Percentiles rank a stretch among this genome's conserved stretches.
phyloP scores from a whole-genome alignment of 1,284 basidiomycete genomes.

The Wolfiporia cocos region DNA sequence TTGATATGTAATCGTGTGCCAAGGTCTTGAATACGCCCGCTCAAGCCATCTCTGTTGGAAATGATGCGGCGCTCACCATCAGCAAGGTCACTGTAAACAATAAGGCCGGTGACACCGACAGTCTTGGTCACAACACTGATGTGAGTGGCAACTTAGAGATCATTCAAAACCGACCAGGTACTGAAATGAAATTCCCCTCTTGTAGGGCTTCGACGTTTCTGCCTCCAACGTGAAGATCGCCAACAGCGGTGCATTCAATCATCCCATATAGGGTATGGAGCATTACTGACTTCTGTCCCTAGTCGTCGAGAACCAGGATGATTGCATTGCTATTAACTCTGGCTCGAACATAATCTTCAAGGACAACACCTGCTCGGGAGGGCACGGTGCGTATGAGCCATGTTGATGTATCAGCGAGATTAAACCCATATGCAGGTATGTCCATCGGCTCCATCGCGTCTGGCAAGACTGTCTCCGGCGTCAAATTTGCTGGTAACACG shows the following conservation, averaged over 20 bases:
- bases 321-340: conserved; percentile 56
- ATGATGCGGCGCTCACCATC: not conserved
- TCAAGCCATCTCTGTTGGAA: conserved; percentile 5
- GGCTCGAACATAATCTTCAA: conserved; percentile 50
- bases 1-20: not conserved
- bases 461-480: conserved; percentile 36
- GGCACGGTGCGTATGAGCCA: conserved; percentile 41
- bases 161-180: not conserved
- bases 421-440: conserved; percentile 19
- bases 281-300: too few species aligned
- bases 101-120: conserved; percentile 1
- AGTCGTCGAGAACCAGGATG: conserved; percentile 37
- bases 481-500: conserved; percentile 43
- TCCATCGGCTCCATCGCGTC: conserved; percentile 39
- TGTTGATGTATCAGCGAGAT: not conserved
- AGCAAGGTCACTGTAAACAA: conserved; percentile 4
- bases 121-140: conserved; percentile 4
- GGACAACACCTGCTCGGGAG: conserved; percentile 45
- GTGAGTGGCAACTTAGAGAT: not conserved
- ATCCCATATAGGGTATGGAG: not conserved
- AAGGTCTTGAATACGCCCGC: not conserved
- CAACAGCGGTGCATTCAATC: conserved; percentile 1
- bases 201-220: conserved; percentile 5
- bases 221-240: conserved; percentile 2
- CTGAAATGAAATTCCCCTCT: not conserved